These are phyloP conservation scores for Trichocomaceae sp. DNA, from an alignment of 2,329 filamentous ascomycete species.

Conservation along the genomic window DNA sequence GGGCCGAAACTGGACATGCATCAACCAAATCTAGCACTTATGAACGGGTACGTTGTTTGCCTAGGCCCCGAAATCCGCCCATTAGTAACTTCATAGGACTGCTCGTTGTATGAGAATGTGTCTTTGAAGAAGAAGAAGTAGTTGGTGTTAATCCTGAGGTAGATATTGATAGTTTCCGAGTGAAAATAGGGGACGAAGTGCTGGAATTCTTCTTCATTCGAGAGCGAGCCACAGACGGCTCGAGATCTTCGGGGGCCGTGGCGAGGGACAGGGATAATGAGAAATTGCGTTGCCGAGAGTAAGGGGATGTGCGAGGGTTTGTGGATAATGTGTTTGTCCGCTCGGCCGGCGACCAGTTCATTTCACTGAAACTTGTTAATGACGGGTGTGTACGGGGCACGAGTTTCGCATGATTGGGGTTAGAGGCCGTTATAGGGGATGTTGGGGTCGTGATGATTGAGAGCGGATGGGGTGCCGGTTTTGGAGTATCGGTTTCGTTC, in stretches of 20 bases:
- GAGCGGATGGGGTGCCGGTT: constrained; percentile 8
- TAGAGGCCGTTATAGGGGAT: background rate
- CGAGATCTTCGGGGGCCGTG: constrained; percentile 4
- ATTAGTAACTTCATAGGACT: constrained; percentile 12
- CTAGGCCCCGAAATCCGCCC: constrained; percentile 13
- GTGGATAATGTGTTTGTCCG: background rate
- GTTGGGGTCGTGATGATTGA: constrained; percentile 12
- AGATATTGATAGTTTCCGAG: background rate
- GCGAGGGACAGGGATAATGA: background rate
- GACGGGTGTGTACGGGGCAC: background rate
- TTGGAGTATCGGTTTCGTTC: background rate
- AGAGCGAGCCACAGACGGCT: background rate
- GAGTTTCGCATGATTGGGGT: background rate
- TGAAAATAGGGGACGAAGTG: background rate
- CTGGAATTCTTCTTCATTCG: background rate
- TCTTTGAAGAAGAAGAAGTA: background rate
- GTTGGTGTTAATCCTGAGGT: background rate
- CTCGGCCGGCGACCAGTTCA: constrained; percentile 4
- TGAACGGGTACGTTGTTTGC: constrained; percentile 4
- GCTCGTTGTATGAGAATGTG: background rate
- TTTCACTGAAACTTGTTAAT: background rate
- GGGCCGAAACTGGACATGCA: background rate
- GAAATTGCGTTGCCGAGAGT: constrained; percentile 3
- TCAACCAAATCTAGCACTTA: background rate
- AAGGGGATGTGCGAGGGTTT: background rate